These are phyloP conservation scores for Lycium barbarum DNA, from an alignment of 257 asterid genomes.

Conservation along the genomic window DNA sequence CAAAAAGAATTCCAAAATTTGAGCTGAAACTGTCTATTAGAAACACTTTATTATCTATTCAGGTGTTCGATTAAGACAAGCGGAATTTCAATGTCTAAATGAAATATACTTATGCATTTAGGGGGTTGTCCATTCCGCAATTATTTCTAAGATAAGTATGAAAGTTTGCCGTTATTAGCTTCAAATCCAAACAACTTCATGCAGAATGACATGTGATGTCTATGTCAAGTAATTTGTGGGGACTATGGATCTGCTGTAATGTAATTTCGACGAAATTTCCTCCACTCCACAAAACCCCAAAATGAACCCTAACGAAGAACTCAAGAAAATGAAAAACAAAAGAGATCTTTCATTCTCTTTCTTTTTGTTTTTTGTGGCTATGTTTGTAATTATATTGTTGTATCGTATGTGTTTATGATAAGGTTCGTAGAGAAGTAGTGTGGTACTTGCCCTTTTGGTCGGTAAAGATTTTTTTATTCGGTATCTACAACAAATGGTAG, in stretches of 20 bases:
- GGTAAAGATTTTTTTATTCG: background rate
- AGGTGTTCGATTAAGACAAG: background rate
- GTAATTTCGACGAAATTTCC: constrained; percentile 27
- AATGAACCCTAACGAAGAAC: background rate
- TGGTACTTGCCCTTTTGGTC: background rate
- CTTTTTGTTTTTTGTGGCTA: background rate
- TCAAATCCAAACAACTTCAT: background rate
- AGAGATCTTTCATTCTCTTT: background rate
- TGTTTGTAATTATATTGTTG: background rate
- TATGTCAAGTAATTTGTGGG: constrained; percentile 26
- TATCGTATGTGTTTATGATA: background rate
- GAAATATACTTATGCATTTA: background rate
- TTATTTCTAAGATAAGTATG: background rate
- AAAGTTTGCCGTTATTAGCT: background rate
- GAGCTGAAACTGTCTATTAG: no score
- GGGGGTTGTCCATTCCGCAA: background rate
- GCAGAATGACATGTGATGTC: constrained; percentile 1
- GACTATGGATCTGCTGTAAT: background rate
- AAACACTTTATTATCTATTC: no score
- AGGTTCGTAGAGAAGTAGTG: background rate
- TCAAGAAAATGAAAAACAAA: background rate
- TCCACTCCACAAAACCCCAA: background rate
- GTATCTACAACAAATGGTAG: background rate
- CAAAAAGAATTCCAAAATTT: no score
- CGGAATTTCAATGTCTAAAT: background rate